Conservation (phyloP, 176 grass and related monocot genomes). For the Zoysia japonica region DNA sequence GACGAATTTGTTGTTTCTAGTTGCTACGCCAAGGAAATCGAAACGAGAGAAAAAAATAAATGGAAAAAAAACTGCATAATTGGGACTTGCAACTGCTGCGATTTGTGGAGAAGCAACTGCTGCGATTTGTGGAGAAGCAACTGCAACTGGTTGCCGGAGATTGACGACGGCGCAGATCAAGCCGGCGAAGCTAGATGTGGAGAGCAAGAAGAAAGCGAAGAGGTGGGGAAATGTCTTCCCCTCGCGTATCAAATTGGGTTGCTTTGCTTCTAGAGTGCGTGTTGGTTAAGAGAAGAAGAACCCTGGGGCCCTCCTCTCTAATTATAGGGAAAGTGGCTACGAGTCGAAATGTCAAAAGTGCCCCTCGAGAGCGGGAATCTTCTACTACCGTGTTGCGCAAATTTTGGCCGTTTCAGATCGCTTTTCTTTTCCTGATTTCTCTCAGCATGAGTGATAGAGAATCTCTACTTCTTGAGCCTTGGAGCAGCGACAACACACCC, state of each 20-base stretch:
- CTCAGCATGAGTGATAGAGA: neutral
- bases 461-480: neutral
- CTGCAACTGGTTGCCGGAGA: neutral
- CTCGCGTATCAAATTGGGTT: constrained; percentile 38
- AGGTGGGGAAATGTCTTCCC: constrained; percentile 36
- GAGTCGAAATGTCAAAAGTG: constrained; percentile 10
- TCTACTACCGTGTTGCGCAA: neutral
- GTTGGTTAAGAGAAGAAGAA: constrained; percentile 41
- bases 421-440: neutral
- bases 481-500: no score
- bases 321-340: constrained; percentile 40
- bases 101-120: neutral
- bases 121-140: neutral
- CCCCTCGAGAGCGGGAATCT: constrained; percentile 17
- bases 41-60: neutral
- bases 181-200: constrained; percentile 8
- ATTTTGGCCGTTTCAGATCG: neutral
- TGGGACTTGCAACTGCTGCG: neutral
- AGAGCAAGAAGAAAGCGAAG: neutral
- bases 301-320: constrained; percentile 35
- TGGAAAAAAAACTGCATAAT: neutral
- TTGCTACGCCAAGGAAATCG: neutral
- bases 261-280: constrained; percentile 26
- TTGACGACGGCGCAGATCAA: neutral
- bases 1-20: constrained; percentile 27